phyloP scores from a whole-genome alignment of 2,329 filamentous ascomycete genomes.

The Thelonectria blattea region DNA sequence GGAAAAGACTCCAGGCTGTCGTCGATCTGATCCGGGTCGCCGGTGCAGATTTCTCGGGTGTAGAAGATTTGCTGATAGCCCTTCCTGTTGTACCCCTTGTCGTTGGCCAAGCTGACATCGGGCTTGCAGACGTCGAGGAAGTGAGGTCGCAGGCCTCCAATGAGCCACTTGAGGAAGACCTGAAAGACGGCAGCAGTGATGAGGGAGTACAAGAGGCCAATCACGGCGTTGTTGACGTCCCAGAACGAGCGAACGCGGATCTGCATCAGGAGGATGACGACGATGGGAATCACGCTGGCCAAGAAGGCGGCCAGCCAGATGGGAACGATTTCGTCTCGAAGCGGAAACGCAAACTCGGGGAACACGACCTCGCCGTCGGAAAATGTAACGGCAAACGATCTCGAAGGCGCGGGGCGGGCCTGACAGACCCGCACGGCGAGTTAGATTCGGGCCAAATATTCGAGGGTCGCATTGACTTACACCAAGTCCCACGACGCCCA shows the following conservation, averaged over 20 bases:
- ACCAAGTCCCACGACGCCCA: slow-evolving; percentile 71
- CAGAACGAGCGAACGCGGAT: slow-evolving; percentile 72
- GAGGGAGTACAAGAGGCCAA: slow-evolving; percentile 73
- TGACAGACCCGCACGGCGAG: slow-evolving; percentile 59
- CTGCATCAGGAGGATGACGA: slow-evolving; percentile 69
- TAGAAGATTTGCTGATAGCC: slow-evolving; percentile 70
- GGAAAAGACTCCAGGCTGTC: slow-evolving; percentile 75
- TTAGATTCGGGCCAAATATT: too few species aligned
- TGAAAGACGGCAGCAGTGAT: slow-evolving; percentile 78
- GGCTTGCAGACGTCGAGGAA: slow-evolving; percentile 75
- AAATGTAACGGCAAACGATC: slow-evolving; percentile 74
- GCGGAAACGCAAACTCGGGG: slow-evolving; percentile 73
- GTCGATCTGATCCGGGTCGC: slow-evolving; percentile 67
- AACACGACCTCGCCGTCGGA: slow-evolving; percentile 71
- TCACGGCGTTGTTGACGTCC: slow-evolving; percentile 73
- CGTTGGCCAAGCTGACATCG: slow-evolving; percentile 30
- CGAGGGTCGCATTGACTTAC: slow-evolving; percentile 49
- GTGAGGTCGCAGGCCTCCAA: slow-evolving; percentile 74
- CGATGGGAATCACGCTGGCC: slow-evolving; percentile 68
- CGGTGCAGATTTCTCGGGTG: slow-evolving; percentile 73
- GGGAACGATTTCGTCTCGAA: slow-evolving; percentile 73
- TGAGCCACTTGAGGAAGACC: slow-evolving; percentile 77
- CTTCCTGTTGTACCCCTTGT: slow-evolving; percentile 50
- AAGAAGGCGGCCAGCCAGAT: slow-evolving; percentile 74
- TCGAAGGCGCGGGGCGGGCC: slow-evolving; percentile 67